Evolutionary conservation across 176 grass and related monocot species (phyloP).

Genomic region (Neostapfia colusana): DNA sequence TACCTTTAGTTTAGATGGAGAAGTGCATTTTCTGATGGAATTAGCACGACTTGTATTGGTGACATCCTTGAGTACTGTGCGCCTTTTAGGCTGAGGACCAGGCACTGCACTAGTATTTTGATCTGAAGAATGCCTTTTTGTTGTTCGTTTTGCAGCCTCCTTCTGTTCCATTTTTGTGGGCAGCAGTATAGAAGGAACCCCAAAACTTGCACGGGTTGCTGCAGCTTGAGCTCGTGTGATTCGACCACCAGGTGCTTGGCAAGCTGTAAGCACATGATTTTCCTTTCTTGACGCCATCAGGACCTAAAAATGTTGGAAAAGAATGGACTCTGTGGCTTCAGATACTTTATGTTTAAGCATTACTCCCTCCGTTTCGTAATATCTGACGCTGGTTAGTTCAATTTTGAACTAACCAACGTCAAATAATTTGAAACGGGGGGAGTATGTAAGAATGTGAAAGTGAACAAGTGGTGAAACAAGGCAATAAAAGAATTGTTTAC

Average conservation of each 20-base stretch:
- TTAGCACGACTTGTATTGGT: constrained; percentile 46
- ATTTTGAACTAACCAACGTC: too few relatives aligned
- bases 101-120: constrained; percentile 42
- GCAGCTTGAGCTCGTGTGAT: constrained; percentile 58
- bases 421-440: too few relatives aligned
- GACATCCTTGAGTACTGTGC: constrained; percentile 58
- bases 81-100: constrained; percentile 48
- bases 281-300: constrained; percentile 63
- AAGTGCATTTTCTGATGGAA: constrained; percentile 12
- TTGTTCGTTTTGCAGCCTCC: constrained; percentile 15
- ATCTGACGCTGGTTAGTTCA: too few relatives aligned
- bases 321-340: not conserved
- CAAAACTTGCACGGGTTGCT: constrained; percentile 35
- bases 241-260: constrained; percentile 42
- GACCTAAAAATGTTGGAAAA: not conserved
- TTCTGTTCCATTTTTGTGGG: constrained; percentile 34
- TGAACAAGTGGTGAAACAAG: not conserved
- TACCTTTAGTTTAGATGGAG: constrained; percentile 50
- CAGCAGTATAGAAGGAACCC: constrained; percentile 30
- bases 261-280: constrained; percentile 22
- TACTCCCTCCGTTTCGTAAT: too few relatives aligned
- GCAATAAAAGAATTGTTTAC: not conserved
- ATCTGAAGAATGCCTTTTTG: constrained; percentile 54
- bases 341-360: too few relatives aligned
- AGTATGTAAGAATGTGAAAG: too few relatives aligned